phyloP scores from a whole-genome alignment of 1,284 basidiomycete genomes.

The Takashimella koratensis region DNA sequence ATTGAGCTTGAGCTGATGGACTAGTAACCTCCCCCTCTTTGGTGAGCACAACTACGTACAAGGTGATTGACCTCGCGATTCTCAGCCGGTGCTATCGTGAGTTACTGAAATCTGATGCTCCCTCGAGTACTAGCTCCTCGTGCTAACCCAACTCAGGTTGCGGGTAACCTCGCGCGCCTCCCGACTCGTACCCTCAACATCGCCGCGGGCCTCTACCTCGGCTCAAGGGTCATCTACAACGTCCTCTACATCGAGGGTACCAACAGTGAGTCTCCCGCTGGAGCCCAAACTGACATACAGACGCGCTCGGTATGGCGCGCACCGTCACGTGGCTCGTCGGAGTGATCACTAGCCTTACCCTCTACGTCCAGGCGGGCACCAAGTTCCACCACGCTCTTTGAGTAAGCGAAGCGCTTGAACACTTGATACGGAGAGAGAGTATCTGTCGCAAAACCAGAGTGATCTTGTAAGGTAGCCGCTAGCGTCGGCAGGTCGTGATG shows the following conservation, averaged over 20 bases:
- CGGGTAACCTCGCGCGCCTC: slow-evolving; percentile 33
- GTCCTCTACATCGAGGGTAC: slow-evolving; percentile 31
- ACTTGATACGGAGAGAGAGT: no score
- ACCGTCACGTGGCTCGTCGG: slow-evolving; percentile 18
- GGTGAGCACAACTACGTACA: not conserved
- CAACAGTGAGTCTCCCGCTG: slow-evolving; percentile 19
- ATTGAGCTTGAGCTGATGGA: not conserved
- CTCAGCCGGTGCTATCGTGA: slow-evolving; percentile 30
- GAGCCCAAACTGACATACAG: slow-evolving; percentile 8
- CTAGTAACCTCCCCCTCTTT: slow-evolving; percentile 16
- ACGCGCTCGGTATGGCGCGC: slow-evolving; percentile 18
- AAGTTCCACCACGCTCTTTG: no score
- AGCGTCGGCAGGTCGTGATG: no score
- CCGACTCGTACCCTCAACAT: slow-evolving; percentile 29
- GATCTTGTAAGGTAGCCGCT: no score
- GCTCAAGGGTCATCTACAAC: slow-evolving; percentile 26
- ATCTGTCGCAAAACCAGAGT: no score
- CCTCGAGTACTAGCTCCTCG: slow-evolving; percentile 2
- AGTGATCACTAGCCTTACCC: slow-evolving; percentile 11
- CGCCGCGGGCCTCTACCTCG: slow-evolving; percentile 27
- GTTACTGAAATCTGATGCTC: no score
- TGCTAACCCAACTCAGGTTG: slow-evolving; percentile 15
- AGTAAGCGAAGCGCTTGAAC: no score
- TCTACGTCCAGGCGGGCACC: slow-evolving; percentile 27
- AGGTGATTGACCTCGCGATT: not conserved